Conservation (phyloP, 257 asterid species). For the Jaltomata sinuosa region DNA sequence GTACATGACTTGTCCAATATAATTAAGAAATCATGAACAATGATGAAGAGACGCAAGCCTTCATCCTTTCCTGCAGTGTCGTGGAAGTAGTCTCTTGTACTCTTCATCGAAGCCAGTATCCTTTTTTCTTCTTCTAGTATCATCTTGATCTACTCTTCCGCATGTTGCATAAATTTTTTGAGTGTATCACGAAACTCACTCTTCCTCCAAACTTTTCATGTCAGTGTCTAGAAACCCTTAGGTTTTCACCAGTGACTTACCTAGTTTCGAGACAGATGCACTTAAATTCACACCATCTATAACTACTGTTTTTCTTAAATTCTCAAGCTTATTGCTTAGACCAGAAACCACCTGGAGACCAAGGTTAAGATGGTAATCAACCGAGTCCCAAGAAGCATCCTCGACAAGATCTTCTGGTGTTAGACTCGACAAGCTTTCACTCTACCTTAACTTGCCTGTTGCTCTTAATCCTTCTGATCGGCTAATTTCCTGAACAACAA, state of each 20-base stretch:
- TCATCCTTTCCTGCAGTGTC: slow-evolving; percentile 64
- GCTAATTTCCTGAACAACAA: slow-evolving; percentile 51
- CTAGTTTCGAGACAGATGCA: slow-evolving; percentile 33
- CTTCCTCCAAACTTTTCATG: too few relatives aligned
- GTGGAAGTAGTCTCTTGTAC: slow-evolving; percentile 78
- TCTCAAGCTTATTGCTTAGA: slow-evolving; percentile 61
- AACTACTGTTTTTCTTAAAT: slow-evolving; percentile 69
- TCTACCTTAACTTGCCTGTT: slow-evolving; percentile 48
- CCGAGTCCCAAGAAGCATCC: slow-evolving; percentile 35
- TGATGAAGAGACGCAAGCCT: slow-evolving; percentile 42
- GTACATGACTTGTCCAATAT: too few relatives aligned
- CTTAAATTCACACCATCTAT: slow-evolving; percentile 40
- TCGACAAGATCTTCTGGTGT: too few relatives aligned
- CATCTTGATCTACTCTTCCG: slow-evolving; percentile 38
- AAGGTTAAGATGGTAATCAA: slow-evolving; percentile 49
- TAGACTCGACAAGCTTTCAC: slow-evolving; percentile 52
- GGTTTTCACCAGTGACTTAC: slow-evolving; percentile 25
- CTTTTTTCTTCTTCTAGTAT: slow-evolving; percentile 52
- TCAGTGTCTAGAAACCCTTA: too few relatives aligned
- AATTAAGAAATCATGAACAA: slow-evolving; percentile 78
- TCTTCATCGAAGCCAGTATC: slow-evolving; percentile 54
- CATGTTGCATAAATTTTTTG: slow-evolving; percentile 26
- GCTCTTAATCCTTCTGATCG: slow-evolving; percentile 64
- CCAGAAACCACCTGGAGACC: slow-evolving; percentile 83
- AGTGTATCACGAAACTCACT: slow-evolving; percentile 36